A percentile compares a stretch with the other conserved stretches of the same genome.
phyloP scores from a whole-genome alignment of 768 basidiomycete species.

The Tephrocybe sp. region DNA sequence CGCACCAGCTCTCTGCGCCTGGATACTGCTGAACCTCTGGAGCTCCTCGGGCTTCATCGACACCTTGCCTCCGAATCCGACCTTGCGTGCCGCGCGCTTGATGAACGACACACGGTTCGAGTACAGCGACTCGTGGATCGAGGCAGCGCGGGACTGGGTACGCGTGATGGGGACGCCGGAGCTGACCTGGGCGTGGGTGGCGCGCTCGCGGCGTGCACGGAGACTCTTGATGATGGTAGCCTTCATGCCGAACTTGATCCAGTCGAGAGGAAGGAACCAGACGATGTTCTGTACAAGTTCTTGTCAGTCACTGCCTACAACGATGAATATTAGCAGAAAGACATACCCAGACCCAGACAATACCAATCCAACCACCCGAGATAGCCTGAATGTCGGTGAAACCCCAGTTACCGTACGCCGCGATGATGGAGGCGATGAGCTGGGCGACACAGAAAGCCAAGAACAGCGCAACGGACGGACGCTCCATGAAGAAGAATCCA shows the following conservation, averaged over 20 bases:
- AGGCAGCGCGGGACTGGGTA: constrained; percentile 87
- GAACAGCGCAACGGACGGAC: constrained; percentile 87
- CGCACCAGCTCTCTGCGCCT: constrained; percentile 76
- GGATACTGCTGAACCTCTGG: constrained; percentile 83
- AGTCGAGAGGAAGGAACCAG: constrained; percentile 95
- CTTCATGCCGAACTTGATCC: constrained; percentile 97
- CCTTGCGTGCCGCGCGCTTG: constrained; percentile 81
- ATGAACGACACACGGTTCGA: constrained; percentile 95
- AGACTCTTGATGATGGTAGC: constrained; percentile 85
- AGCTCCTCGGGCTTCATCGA: constrained; percentile 84
- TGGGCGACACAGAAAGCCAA: constrained; percentile 92
- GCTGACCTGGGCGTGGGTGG: constrained; percentile 36
- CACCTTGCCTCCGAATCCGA: constrained; percentile 83
- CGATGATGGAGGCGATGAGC: constrained; percentile 93
- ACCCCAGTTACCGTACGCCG: constrained; percentile 90
- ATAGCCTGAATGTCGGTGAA: constrained; percentile 83
- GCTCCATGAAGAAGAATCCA: constrained; percentile 96
- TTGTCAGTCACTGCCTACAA: constrained; percentile 13
- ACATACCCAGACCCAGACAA: constrained; percentile 94
- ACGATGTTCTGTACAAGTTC: constrained; percentile 68
- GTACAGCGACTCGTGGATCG: constrained; percentile 90
- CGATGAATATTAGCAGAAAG: background rate
- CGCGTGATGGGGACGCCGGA: constrained; percentile 77
- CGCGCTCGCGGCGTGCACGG: constrained; percentile 63
- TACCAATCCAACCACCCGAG: constrained; percentile 95